phyloP scores from a whole-genome alignment of 352 stramenopile species.

The Phytophthora hybrid region DNA sequence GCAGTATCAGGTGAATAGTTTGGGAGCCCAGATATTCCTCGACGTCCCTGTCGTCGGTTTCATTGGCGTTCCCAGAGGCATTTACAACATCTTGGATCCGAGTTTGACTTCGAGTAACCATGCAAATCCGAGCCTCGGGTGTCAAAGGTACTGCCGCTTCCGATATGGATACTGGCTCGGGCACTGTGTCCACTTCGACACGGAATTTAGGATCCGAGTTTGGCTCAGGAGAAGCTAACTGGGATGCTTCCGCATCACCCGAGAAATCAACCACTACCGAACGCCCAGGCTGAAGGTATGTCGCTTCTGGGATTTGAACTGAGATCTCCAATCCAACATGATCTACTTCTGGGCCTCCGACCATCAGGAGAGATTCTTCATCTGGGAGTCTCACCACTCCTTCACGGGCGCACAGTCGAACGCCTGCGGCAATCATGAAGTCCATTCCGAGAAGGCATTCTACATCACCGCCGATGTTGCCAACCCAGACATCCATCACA shows the following conservation, averaged over 20 bases:
- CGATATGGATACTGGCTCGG: too few species aligned
- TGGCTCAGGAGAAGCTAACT: neutral
- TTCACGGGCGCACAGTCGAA: neutral
- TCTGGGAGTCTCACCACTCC: conserved; percentile 8
- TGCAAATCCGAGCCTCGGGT: too few species aligned
- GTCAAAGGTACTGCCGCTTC: too few species aligned
- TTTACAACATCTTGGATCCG: too few species aligned
- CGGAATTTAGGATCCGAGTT: neutral
- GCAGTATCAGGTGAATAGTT: neutral
- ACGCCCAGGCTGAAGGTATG: neutral
- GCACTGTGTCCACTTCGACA: neutral
- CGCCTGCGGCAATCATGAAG: conserved; percentile 38
- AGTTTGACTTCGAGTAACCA: too few species aligned
- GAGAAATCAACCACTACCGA: neutral
- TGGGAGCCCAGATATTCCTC: too few species aligned
- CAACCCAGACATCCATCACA: conserved; percentile 30
- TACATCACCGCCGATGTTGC: conserved; percentile 33
- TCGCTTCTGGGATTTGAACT: neutral
- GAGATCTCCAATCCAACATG: neutral
- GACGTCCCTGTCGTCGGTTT: too few species aligned
- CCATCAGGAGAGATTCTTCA: conserved; percentile 12
- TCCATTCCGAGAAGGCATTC: conserved; percentile 41
- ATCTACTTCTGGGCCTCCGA: neutral
- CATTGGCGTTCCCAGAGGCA: too few species aligned
- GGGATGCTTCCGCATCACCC: neutral